Base-by-base conservation (phyloP, 2,329 filamentous ascomycete genomes). In the Paracoccidioides brasiliensis region DNA sequence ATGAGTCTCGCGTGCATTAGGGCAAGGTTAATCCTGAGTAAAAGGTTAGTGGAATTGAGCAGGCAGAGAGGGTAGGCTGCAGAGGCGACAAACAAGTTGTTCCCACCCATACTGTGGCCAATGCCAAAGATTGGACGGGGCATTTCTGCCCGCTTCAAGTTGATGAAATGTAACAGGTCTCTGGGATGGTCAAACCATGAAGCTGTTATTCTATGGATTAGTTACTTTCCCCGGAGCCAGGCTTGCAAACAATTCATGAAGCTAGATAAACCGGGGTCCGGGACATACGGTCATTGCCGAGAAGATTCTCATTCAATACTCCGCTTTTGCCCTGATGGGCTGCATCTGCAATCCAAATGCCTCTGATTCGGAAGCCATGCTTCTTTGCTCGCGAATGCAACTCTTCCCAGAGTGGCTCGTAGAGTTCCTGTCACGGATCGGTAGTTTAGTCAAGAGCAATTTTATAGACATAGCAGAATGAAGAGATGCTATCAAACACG, bases 331-430 rank as follows among this genome's bases (percentile, higher is more conserved):
- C 90, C 73, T 96, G 88, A 67, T 89, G 84, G 35, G 88, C 83
- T n/a, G 86, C 81, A 72, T 97, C 91, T 59, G 88, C 84, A 63
- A 95, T 93, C 86, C 88, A 95, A 62, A 97, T 90, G 59, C 80
- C 77, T 56, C 88, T 81, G 63, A 97, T 88, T 2, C 78, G 77
- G 63, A 94, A 80, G 15, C 82, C 83, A 55, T 77, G 74, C 12
- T 70, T 67, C 60, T 79, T 78, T 5, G 83, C 74, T 15, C 76
- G 73, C 15, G 76, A 71, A 62, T 86, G 75, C 1, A 96, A 74
- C 53, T 95, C 88, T 57, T 91, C 88, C 86, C 90, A 96, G 0
- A 96, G 74, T 0, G 91, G 87, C 64, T 96, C 90, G 66, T 96
- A 96, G 2, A 96, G 72, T 75, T 97, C 91, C 86, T 90, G 59